A percentile compares a stretch with the other conserved stretches of the same genome.
Conservation (phyloP, 2,329 filamentous ascomycete genomes). For the Aspergillus terreus region DNA sequence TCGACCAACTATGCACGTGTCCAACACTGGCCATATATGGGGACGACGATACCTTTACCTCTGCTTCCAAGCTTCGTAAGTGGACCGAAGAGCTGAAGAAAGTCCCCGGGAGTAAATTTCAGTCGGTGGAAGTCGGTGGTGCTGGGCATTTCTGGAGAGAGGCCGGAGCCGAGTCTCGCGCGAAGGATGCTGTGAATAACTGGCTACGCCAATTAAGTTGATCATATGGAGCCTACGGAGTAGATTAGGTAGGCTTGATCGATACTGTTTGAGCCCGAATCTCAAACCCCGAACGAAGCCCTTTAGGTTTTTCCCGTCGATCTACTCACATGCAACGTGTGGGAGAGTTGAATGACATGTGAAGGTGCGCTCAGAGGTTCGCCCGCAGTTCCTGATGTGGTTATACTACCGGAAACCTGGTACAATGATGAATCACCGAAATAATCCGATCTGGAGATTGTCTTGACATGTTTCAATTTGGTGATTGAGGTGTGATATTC, state of each 20-base stretch:
- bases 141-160: conserved; percentile 65
- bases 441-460: too few species aligned
- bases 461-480: too few species aligned
- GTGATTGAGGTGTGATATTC: too few species aligned
- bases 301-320: too few species aligned
- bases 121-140: conserved; percentile 46
- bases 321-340: too few species aligned
- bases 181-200: conserved; percentile 36
- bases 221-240: neutral
- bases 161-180: conserved; percentile 42
- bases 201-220: conserved; percentile 34
- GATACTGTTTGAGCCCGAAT: neutral
- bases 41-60: conserved; percentile 69
- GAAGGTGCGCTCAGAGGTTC: too few species aligned
- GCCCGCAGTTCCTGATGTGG: too few species aligned
- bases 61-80: conserved; percentile 57
- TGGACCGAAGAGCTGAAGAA: conserved; percentile 60
- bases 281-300: too few species aligned
- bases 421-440: too few species aligned
- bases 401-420: too few species aligned
- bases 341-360: too few species aligned
- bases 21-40: conserved; percentile 71
- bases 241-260: neutral
- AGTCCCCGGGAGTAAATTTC: conserved; percentile 45
- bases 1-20: conserved; percentile 53